phyloP scores from a whole-genome alignment of 352 stramenopile genomes.

The Pythium dissotocum region DNA sequence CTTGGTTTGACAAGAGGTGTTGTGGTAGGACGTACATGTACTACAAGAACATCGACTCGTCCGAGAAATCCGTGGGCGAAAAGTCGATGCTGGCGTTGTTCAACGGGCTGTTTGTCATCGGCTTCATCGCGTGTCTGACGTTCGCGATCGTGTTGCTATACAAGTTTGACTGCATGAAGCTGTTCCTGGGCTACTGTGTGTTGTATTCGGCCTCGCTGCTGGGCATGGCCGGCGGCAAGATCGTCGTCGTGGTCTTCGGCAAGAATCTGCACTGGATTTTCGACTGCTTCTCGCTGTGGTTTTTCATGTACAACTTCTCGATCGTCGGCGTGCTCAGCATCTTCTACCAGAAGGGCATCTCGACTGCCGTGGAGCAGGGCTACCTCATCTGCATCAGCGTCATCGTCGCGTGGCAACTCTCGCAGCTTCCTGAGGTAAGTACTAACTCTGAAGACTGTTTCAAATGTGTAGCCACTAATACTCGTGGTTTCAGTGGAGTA shows the following conservation, averaged over 20 bases:
- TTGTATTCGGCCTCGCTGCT: slow-evolving; percentile 74
- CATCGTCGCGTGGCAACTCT: slow-evolving; percentile 96
- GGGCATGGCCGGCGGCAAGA: slow-evolving; percentile 64
- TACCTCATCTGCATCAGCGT: slow-evolving; percentile 94
- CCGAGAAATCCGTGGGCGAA: slow-evolving; percentile 33
- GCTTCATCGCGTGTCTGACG: slow-evolving; percentile 75
- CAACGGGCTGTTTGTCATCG: slow-evolving; percentile 82
- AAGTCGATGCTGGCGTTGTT: slow-evolving; percentile 64
- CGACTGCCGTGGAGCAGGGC: slow-evolving; percentile 74
- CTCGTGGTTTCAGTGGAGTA: slow-evolving; percentile 56
- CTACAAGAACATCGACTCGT: slow-evolving; percentile 71
- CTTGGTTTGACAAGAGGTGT: background rate
- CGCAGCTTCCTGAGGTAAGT: slow-evolving; percentile 94
- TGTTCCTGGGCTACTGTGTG: slow-evolving; percentile 79
- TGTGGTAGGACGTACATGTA: slow-evolving; percentile 70
- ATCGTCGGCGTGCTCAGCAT: slow-evolving; percentile 83
- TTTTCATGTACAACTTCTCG: slow-evolving; percentile 91
- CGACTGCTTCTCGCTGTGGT: slow-evolving; percentile 46
- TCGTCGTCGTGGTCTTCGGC: slow-evolving; percentile 68
- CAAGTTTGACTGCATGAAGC: slow-evolving; percentile 77
- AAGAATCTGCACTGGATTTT: slow-evolving; percentile 50
- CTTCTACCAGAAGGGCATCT: slow-evolving; percentile 88
- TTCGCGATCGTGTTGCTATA: slow-evolving; percentile 84
- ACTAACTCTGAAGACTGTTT: background rate
- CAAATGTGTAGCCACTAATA: background rate